A percentile compares a stretch with the other conserved stretches of the same genome.
Conservation (phyloP, 495 filamentous ascomycete species). For the Coniosporium apollinis region DNA sequence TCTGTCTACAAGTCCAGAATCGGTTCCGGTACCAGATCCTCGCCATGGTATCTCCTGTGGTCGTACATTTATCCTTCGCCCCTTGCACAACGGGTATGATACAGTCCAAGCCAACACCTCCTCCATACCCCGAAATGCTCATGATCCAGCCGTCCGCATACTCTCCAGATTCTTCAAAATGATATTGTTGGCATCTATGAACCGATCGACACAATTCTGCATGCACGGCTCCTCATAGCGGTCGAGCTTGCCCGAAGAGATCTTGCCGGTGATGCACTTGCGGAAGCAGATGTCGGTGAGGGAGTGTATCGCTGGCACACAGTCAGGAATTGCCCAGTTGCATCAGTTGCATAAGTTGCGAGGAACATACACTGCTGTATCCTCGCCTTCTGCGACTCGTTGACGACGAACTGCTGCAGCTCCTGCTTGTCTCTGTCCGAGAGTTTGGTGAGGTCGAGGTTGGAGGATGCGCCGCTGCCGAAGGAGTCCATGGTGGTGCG, state of each 20-base stretch:
- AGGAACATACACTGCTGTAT: conserved; percentile 63
- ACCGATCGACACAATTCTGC: conserved; percentile 83
- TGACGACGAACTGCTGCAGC: conserved; percentile 61
- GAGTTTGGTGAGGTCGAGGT: conserved; percentile 52
- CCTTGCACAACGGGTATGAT: too few relatives aligned
- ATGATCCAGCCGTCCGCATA: conserved; percentile 33
- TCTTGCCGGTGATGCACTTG: conserved; percentile 63
- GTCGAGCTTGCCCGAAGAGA: conserved; percentile 51
- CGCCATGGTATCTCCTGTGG: too few relatives aligned
- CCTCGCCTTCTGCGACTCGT: conserved; percentile 63
- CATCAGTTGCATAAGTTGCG: too few relatives aligned
- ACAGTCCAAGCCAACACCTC: too few relatives aligned
- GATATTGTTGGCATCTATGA: conserved; percentile 69
- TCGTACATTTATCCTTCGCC: too few relatives aligned
- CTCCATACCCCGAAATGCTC: too few relatives aligned
- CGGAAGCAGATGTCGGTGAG: conserved; percentile 84
- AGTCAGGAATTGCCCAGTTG: too few relatives aligned
- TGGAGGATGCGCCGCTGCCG: conserved; percentile 15
- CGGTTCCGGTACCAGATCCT: too few relatives aligned
- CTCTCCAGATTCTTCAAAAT: conserved; percentile 65
- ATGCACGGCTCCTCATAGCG: conserved; percentile 62
- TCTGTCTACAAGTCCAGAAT: too few relatives aligned
- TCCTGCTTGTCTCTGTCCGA: conserved; percentile 71
- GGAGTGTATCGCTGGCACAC: conserved; percentile 48
- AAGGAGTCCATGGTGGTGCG: conserved; percentile 3